A percentile compares a stretch with the other conserved stretches of the same genome.
phyloP scores from a whole-genome alignment of 1,139 yeast genomes.

The Eremothecium coryli region DNA sequence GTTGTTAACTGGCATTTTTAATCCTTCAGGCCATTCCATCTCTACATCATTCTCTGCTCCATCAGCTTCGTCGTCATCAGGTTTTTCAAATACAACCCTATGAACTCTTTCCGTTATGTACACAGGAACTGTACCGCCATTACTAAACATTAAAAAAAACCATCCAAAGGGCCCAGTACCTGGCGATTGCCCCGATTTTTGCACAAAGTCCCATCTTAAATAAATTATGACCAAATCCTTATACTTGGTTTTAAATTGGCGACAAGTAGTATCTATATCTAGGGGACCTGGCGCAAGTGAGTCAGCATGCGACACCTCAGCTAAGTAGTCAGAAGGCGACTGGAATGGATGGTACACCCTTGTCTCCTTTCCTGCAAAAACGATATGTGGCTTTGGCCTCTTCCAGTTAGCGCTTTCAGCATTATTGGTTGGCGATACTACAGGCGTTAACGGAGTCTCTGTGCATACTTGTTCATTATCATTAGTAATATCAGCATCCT shows the following conservation, averaged over 20 bases:
- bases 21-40: conserved; percentile 2
- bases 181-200: conserved; percentile 5
- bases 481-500: not conserved
- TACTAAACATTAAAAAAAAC: conserved; percentile 5
- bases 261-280: conserved; percentile 3
- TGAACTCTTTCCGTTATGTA: conserved; percentile 5
- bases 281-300: conserved; percentile 5
- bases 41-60: not conserved
- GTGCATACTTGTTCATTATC: not conserved
- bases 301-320: not conserved
- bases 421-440: not conserved
- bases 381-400: conserved; percentile 3
- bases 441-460: not conserved
- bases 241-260: conserved; percentile 1
- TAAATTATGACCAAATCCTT: conserved; percentile 1
- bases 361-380: conserved; percentile 3
- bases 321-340: conserved; percentile 2
- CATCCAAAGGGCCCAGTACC: conserved; percentile 5
- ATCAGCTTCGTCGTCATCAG: not conserved
- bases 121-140: conserved; percentile 2
- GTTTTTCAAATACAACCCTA: conserved; percentile 3
- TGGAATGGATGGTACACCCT: conserved; percentile 5
- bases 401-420: not conserved
- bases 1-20: conserved; percentile 3
- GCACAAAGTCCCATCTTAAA: conserved; percentile 4